Base-by-base conservation (phyloP, 441 rosid species). In the Adansonia grandidieri region DNA sequence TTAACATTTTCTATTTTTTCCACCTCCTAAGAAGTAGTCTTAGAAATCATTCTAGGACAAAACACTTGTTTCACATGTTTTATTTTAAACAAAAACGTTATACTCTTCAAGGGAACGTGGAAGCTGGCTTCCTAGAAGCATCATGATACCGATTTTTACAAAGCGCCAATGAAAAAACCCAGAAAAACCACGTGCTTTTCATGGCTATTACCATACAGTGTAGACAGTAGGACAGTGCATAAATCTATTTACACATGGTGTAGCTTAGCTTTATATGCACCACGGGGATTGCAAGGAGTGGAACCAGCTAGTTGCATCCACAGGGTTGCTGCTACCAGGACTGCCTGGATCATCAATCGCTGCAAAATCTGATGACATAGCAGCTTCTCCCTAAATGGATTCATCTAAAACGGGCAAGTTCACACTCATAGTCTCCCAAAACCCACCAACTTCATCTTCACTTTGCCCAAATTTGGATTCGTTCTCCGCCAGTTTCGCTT, bases 321-420 rank as follows among this genome's bases (percentile, higher is more conserved):
- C 76, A 61, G 77, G 58, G 62, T 65, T 81, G 72, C 75, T 71
- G 72, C 75, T 71, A 2, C 73, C 83, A 3, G 80, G 82, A 66
- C 73, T 45, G 71, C 80, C 85, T 50, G 77, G 79, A 61, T 85
- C 87, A 8, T 77, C 83, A 86, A 84, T 66, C 76, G 85, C 86
- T 22, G 93, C 90, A 57, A 90, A 88, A 78, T 89, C 97, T 56
- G 90, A 57, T 1, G 98, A 90, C 93, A 88, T 85, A 62, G 92
- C 93, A 9, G 98, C 97, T 75, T 93, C 97, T 66, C 76, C 80
- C 99, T 98, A 96, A 50, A 96, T 93, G 0, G 99, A 95, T n/a
- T 91, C 95, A 72, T 93, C 96, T 3, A 78, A 76, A 19, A 87
- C 81, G 6, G 95, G 95, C 78, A 89, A 82, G 73, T 86, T 87